Evolutionary conservation across 768 basidiomycete species (phyloP), one percentile per base, ranked within the genome.

Genomic region (Strobilomyces dryophilus): DNA sequence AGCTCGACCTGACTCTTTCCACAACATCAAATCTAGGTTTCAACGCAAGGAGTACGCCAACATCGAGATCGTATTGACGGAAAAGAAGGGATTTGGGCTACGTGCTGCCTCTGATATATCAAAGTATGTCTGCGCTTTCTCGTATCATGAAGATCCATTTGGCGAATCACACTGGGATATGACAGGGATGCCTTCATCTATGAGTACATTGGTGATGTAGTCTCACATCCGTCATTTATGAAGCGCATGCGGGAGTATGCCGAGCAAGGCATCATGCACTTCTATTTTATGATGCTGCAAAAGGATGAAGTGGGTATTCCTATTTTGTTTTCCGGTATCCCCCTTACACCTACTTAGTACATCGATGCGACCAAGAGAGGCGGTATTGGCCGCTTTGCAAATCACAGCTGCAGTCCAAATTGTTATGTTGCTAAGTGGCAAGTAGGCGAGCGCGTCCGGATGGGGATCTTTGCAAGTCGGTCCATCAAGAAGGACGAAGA

Each of bases 211-310:
- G 97, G 97, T 31, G 97, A 99, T 57, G 93, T 99, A 20, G 90
- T 99, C 60, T 87, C 82, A 53, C 88, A 92, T 34, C 73, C 75
- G 11, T 86, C 88, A 15, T 97, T 99, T 68, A 82, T 88, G 71
- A 92, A 91, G 69, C 84, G 95, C 29, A 98, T 99, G 92, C 82
- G 88, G 36, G 86, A 87, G 9, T 99, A 99, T 66, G 95, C 83
- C 2, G 82, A 85, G 40, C 92, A 97, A 67, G 95, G 95, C 17
- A 93, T 98, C 58, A 78, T 82, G 48, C 97, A 98, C 69, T 99
- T 98, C 62, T 99, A 98, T 74, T 99, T 99, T 68, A 99, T 98
- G 97, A 95, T 95, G 89, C 71, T 99, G 53, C 97, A 99, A 73
- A 93, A 91, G 66, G 94, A 95, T 60, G 94, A 98, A 81, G 95